Conservation (phyloP, 202 grass and related monocot genomes). For the Zoysia matrella region DNA sequence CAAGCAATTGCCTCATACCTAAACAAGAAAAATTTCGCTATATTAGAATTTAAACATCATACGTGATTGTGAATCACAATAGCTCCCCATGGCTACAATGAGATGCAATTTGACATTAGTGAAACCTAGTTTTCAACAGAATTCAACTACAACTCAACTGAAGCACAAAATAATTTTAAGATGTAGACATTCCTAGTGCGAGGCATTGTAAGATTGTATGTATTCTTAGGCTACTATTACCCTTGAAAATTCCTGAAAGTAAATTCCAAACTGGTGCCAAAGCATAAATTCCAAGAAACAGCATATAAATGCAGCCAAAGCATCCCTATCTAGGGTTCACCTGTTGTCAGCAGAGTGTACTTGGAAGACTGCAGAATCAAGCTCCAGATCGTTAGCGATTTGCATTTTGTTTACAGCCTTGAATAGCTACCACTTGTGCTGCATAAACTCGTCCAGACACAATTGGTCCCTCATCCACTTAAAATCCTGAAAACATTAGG, state of each 20-base stretch:
- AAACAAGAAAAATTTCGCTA: constrained; percentile 37
- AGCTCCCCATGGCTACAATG: background rate
- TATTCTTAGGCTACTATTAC: background rate
- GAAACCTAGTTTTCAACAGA: constrained; percentile 6
- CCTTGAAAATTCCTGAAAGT: background rate
- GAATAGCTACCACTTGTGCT: background rate
- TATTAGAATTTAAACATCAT: constrained; percentile 1
- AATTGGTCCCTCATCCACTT: constrained; percentile 30
- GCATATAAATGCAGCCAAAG: constrained; percentile 31
- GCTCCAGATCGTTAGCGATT: constrained; percentile 46
- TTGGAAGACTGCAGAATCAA: constrained; percentile 89
- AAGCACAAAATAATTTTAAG: background rate
- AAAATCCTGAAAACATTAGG: constrained; percentile 48
- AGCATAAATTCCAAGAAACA: background rate
- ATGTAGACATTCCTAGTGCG: background rate
- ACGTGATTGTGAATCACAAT: constrained; percentile 14
- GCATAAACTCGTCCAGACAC: constrained; percentile 31
- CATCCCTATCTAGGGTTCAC: constrained; percentile 47
- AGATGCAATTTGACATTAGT: background rate
- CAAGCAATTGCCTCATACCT: constrained; percentile 84
- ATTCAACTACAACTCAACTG: background rate
- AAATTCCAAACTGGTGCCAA: background rate
- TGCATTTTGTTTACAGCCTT: constrained; percentile 57
- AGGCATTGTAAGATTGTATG: background rate
- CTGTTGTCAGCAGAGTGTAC: constrained; percentile 67